Percentiles rank a stretch among this genome's conserved stretches.
phyloP scores from a whole-genome alignment of 2,329 filamentous ascomycete genomes.

The Scedosporium boydii region DNA sequence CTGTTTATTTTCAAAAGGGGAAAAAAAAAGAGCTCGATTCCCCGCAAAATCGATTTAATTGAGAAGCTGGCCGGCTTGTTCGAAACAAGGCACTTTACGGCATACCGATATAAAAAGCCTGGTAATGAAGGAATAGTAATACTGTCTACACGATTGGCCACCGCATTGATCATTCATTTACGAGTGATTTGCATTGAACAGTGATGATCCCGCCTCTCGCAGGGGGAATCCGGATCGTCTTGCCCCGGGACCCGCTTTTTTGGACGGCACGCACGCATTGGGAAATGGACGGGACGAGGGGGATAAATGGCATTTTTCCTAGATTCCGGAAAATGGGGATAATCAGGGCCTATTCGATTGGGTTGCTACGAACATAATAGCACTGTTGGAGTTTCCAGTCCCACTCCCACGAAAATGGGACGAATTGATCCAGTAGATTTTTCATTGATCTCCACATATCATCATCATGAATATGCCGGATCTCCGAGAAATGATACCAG shows the following conservation, averaged over 20 bases:
- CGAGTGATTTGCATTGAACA: not conserved
- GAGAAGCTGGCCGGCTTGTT: not conserved
- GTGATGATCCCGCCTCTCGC: not conserved
- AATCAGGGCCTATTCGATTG: no score
- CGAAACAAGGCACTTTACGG: not conserved
- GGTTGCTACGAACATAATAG: no score
- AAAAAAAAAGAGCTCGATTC: not conserved
- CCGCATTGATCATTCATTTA: not conserved
- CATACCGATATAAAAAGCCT: not conserved
- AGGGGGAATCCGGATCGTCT: not conserved
- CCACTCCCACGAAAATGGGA: no score
- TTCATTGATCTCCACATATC: no score
- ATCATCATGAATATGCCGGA: no score
- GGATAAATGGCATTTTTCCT: not conserved
- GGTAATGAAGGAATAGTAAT: not conserved
- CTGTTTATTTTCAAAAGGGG: not conserved
- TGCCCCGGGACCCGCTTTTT: not conserved
- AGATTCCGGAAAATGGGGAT: not conserved
- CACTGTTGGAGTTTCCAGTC: no score
- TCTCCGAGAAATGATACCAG: no score
- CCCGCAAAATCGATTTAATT: not conserved
- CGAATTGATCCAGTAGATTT: no score
- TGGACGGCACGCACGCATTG: not conserved
- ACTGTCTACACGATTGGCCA: not conserved
- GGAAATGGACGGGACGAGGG: not conserved